A percentile compares a stretch with the other conserved stretches of the same genome.
phyloP scores from a whole-genome alignment of 2,329 filamentous ascomycete species.

The Fusarium chlamydosporum region DNA sequence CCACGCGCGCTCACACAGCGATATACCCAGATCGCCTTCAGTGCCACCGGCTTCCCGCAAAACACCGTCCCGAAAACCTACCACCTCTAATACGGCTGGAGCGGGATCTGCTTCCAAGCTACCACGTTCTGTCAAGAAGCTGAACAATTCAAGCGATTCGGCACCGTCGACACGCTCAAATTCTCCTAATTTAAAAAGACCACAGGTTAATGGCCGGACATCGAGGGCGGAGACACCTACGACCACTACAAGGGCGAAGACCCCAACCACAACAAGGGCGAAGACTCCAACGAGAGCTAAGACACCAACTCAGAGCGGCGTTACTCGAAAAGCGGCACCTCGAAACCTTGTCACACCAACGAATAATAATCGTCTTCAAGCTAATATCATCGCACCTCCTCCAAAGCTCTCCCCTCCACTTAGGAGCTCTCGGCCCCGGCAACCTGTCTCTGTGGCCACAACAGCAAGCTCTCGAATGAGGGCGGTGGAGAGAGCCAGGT shows the following conservation, averaged over 20 bases:
- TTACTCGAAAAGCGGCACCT: constrained; percentile 58
- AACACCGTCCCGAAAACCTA: constrained; percentile 49
- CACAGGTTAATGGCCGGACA: constrained; percentile 59
- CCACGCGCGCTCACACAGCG: constrained; percentile 71
- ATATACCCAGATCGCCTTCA: constrained; percentile 62
- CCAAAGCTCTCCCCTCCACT: constrained; percentile 83
- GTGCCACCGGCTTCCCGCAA: constrained; percentile 53
- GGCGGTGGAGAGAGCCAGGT: constrained; percentile 69
- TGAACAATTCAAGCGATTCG: constrained; percentile 61
- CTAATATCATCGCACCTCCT: constrained; percentile 78
- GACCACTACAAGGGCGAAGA: constrained; percentile 55
- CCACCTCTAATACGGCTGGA: constrained; percentile 45
- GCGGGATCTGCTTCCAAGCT: constrained; percentile 59
- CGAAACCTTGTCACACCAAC: constrained; percentile 62
- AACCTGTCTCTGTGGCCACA: constrained; percentile 81
- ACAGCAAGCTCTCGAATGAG: constrained; percentile 79
- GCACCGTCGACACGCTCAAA: constrained; percentile 68
- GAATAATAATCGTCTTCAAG: constrained; percentile 74
- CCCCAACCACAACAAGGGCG: constrained; percentile 56
- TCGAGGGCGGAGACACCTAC: constrained; percentile 57
- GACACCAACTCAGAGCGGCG: constrained; percentile 58
- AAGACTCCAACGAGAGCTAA: constrained; percentile 62
- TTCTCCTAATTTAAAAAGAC: constrained; percentile 65
- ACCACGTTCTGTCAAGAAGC: constrained; percentile 63
- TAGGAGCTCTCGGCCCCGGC: constrained; percentile 84